Conservation (phyloP, 2,329 filamentous ascomycete species). For the Colletotrichum viniferum region DNA sequence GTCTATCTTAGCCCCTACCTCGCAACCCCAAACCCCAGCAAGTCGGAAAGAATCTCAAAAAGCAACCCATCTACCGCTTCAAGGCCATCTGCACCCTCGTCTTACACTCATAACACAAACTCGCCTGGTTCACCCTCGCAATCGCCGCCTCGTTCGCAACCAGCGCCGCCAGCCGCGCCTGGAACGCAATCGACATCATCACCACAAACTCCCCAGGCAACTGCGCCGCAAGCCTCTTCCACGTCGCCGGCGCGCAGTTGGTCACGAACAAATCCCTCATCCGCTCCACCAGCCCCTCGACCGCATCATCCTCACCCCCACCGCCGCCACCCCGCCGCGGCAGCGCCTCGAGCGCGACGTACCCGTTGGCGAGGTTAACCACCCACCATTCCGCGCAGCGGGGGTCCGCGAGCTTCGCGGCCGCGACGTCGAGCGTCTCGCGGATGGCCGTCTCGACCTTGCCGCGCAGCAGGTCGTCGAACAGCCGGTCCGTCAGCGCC, state of each 20-base stretch:
- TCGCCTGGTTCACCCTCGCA: slow-evolving; percentile 5
- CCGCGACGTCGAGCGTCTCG: slow-evolving; percentile 10
- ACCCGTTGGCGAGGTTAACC: slow-evolving; percentile 4
- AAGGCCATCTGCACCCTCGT: slow-evolving; percentile 1
- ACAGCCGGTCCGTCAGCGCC: slow-evolving; percentile 12
- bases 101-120: slow-evolving; percentile 18
- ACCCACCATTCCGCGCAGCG: slow-evolving; percentile 14
- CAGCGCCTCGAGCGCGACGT: slow-evolving; percentile 1
- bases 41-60: neutral
- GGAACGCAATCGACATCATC: slow-evolving; percentile 10
- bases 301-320: neutral
- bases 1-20: neutral
- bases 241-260: neutral
- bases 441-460: slow-evolving; percentile 14
- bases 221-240: neutral
- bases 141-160: slow-evolving; percentile 11
- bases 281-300: neutral
- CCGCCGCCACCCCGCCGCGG: neutral
- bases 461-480: slow-evolving; percentile 11
- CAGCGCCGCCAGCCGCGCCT: slow-evolving; percentile 4
- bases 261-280: slow-evolving; percentile 1
- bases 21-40: neutral
- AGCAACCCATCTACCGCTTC: neutral
- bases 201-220: slow-evolving; percentile 1
- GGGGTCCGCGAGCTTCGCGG: neutral